Base-by-base conservation (phyloP, 108 stramenopile genomes). In the Nannochloropsis oceanica region DNA sequence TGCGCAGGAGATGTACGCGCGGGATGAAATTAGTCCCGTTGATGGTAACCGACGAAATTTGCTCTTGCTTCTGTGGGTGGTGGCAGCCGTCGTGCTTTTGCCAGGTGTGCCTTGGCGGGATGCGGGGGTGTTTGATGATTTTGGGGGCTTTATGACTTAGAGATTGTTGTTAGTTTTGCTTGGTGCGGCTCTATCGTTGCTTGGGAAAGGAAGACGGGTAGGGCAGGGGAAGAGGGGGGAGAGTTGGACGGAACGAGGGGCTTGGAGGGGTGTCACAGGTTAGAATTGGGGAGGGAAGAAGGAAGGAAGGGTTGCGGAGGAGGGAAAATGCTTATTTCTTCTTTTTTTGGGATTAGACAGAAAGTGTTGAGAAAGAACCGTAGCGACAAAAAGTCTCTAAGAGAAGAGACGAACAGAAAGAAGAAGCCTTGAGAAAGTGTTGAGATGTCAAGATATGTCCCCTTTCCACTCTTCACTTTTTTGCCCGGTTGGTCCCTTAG, bases 1-100 rank as follows among this genome's bases (percentile, higher is more conserved):
- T 43, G 82, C 46, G 1, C 88, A 82, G 26, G 88, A 88, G 81
- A 22, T 88, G 43, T 84, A 84, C 34, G 87, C 87, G 18, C 84
- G 82, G 86, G 86, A 73, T 9, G 59, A 73, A n/a, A 73, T 73
- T n/a, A 73, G 59, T n/a, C 59, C 59, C 18, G 59, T 73, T 2
- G 59, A 73, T 3, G n/a, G n/a, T n/a, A 73, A 73, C n/a, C 59
- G 59, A 73, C 59, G 59, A 73, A 73, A 73, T n/a, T 73, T 73
- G 59, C 59, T 73, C 8, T 73, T 73, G 59, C n/a, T 73, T 18
- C 59, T 73, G 22, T 73, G 59, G 59, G 59, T n/a, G 59, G 59
- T 73, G 59, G 59, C n/a, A n/a, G 59, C 59, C n/a, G 5, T 73
- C 59, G 59, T 73, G 59, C 59, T 73, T n/a, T 73, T 73, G 59